Base-by-base conservation (phyloP, 2,329 filamentous ascomycete species). In the Fusarium coffeatum region DNA sequence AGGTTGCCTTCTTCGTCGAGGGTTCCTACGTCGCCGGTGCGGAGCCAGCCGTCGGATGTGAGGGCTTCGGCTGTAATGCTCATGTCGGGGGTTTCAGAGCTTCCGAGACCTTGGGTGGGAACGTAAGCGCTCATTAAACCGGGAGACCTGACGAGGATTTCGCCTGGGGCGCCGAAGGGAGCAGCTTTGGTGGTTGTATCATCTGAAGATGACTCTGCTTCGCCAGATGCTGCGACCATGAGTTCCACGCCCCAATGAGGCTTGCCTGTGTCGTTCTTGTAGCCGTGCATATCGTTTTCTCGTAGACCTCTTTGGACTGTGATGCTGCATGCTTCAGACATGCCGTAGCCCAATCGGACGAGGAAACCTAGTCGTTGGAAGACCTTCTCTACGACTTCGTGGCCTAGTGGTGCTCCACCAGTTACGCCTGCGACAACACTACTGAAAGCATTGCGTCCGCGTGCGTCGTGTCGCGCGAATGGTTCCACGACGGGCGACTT, bases 291-390 rank as follows among this genome's bases (percentile, higher is more conserved):
- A 15, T 83, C 84, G 8, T 73, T 78, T 59, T 87, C 81, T 3
- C 76, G 80, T 1, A 88, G 82, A 55, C 90, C 85, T 76, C 85
- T 89, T 54, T 88, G 88, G 3, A 89, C 80, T 6, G 88, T 81
- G 1, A 90, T 86, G 73, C 89, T 92, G 16, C 91, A 92, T 5
- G 83, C 85, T 78, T 93, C 92, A 15, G 90, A 93, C 87, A 93
- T 90, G 2, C 92, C 92, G 84, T 91, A 93, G 2, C 91, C 92
- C 75, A 93, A 87, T 76, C 80, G 69, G 12, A 82, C 68, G 4
- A 78, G 72, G 72, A 84, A 80, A 76, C 88, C 90, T 27, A 89
- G 78, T 27, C 82, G 82, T 74, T 90, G 85, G 75, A 90, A 89
- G 16, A 90, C 86, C 71, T 90, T 87, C 34, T 82, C 82, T 46